Evolutionary conservation across 140 eudicot genomes (phyloP), one percentile per base, ranked within the genome.

Genomic region (Oenanthe javanica): DNA sequence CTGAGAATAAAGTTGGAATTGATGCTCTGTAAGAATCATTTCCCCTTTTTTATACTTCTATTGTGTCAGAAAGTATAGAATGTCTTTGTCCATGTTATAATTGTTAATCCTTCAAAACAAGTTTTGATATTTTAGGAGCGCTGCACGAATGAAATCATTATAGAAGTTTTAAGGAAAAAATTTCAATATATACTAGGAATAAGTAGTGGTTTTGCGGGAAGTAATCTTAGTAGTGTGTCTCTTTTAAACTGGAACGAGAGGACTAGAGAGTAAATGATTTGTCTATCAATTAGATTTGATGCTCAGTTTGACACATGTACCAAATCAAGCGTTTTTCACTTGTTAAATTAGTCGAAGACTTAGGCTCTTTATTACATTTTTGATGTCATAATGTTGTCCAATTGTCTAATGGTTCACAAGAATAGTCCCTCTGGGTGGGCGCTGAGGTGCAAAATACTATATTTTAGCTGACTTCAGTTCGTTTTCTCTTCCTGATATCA

Each of bases 11-110:
- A 55, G 80, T 27, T 25, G 81, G 72, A 38, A 54, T 27, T 78
- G 85, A 79, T 48, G 55, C 83, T 51, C 85, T 66, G 85, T 87
- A 79, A 85, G 86, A 81, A 25, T 61, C 31, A 27, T 18, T 43
- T 14, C 81, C 10, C n/a, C 66, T 31, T 16, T 55, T 25, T 4
- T 9, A 14, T 63, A 63, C 70, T 63, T 14, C 16, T 23, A 9
- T 21, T 9, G 16, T 63, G 40, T 61, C 70, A 23, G 70, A 63
- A 23, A 38, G 31, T 67, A 31, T 69, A 69, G 19, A 23, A 63
- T 36, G 74, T 38, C 74, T 69, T 69, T 46, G 14, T 69, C 21
- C 4, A 5, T 69, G 21, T 69, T 31, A 36, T 27, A 10, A 63
- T 63, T 63, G 38, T n/a, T 23, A 63, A n/a, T 4, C 36, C 69